These are phyloP conservation scores for Pleurotus giganteus DNA, from an alignment of 768 basidiomycete genomes.

Conservation along the genomic window DNA sequence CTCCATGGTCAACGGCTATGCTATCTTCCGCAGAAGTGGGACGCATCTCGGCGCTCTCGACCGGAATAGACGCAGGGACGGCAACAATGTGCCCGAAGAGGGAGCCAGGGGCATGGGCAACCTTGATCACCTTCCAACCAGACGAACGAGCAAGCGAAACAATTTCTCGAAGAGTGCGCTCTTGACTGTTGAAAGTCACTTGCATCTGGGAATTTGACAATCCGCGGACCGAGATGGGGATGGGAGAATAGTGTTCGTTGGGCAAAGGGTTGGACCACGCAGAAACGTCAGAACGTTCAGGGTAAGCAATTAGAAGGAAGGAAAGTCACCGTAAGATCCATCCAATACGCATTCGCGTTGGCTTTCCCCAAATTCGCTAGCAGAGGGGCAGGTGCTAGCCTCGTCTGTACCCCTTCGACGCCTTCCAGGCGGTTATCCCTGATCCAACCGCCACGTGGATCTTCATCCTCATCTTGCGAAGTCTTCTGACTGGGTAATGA, in stretches of 20 bases:
- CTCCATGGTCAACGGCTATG: constrained; percentile 13
- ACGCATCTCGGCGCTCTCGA: constrained; percentile 8
- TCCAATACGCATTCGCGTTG: constrained; percentile 66
- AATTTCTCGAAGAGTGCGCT: constrained; percentile 66
- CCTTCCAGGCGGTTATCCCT: constrained; percentile 26
- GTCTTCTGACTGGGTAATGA: background rate
- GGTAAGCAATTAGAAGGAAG: background rate
- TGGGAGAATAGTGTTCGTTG: background rate
- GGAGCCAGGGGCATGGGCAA: constrained; percentile 57
- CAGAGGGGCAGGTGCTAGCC: constrained; percentile 58
- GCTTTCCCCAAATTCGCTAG: constrained; percentile 74
- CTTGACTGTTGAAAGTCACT: constrained; percentile 64
- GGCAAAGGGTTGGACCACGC: background rate
- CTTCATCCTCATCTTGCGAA: constrained; percentile 1
- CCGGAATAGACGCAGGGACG: constrained; percentile 54
- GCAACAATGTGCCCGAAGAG: constrained; percentile 73
- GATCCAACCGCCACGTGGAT: constrained; percentile 10
- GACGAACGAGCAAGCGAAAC: constrained; percentile 50
- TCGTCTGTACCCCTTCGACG: constrained; percentile 50
- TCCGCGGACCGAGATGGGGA: background rate
- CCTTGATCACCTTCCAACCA: constrained; percentile 61
- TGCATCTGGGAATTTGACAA: constrained; percentile 51
- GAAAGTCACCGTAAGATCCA: constrained; percentile 59
- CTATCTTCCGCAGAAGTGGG: background rate
- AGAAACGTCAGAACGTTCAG: constrained; percentile 1